A percentile compares a stretch with the other conserved stretches of the same genome.
Evolutionary conservation across 208 protist genomes (phyloP).

Genomic region (Balamuthia mandrillaris): DNA sequence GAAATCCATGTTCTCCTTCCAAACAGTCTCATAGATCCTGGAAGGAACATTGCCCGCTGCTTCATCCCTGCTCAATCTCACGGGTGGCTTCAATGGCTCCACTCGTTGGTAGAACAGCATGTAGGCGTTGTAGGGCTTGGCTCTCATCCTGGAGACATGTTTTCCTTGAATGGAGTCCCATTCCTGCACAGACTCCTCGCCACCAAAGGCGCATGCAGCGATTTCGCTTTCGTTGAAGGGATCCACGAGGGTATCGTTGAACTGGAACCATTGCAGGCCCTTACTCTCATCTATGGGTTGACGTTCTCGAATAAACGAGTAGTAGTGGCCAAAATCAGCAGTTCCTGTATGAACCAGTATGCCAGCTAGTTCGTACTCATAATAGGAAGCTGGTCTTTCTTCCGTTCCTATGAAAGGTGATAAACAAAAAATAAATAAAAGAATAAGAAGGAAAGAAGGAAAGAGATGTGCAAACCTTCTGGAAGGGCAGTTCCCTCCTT

Average conservation of each 20-base stretch:
- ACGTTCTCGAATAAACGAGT: constrained; percentile 69
- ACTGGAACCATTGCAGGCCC: constrained; percentile 66
- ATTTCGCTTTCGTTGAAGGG: constrained; percentile 49
- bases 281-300: background rate
- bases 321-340: constrained; percentile 82
- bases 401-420: background rate
- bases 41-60: constrained; percentile 39
- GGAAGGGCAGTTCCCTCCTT: background rate
- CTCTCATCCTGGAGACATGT: too few relatives aligned
- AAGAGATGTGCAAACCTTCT: background rate
- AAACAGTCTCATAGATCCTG: constrained; percentile 52
- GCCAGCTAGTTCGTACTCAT: constrained; percentile 73
- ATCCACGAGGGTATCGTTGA: constrained; percentile 75
- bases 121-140: too few relatives aligned
- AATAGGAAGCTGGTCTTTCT: constrained; percentile 21
- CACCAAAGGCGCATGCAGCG: too few relatives aligned
- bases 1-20: constrained; percentile 68
- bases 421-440: background rate
- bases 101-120: too few relatives aligned
- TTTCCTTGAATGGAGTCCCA: too few relatives aligned
- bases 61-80: background rate
- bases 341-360: constrained; percentile 80
- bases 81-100: background rate
- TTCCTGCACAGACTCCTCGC: too few relatives aligned
- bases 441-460: background rate